Evolutionary conservation across 345 rosid genomes (phyloP).

Genomic region (Hibiscus syriacus): DNA sequence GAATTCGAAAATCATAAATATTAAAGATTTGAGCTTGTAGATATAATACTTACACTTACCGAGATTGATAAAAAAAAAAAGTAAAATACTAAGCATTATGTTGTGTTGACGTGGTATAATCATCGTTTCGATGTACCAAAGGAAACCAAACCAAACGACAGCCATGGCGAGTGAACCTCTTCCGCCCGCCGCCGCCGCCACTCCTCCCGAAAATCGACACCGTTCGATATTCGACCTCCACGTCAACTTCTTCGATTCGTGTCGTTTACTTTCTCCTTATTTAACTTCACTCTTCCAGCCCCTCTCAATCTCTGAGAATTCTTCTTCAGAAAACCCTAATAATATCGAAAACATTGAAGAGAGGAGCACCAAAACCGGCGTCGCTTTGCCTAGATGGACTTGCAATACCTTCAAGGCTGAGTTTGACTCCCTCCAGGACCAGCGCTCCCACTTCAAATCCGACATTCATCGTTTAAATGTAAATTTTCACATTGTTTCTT

Average conservation of each 20-base stretch:
- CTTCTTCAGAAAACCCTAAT: slow-evolving; percentile 18
- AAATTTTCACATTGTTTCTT: neutral
- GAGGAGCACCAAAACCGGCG: slow-evolving; percentile 21
- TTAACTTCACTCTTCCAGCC: no score
- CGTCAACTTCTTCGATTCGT: slow-evolving; percentile 52
- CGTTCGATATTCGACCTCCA: slow-evolving; percentile 62
- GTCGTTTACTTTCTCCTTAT: no score
- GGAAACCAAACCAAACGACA: neutral
- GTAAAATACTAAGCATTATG: no score
- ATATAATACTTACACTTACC: no score
- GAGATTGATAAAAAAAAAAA: no score
- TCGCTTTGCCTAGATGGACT: slow-evolving; percentile 57
- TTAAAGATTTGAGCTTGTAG: no score
- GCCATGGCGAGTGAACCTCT: slow-evolving; percentile 29
- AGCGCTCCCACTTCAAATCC: no score
- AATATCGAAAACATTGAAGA: slow-evolving; percentile 26
- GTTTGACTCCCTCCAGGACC: no score
- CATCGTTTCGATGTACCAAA: neutral
- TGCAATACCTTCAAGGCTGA: slow-evolving; percentile 80
- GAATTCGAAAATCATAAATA: no score
- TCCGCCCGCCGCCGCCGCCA: neutral
- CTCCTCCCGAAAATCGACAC: slow-evolving; percentile 25
- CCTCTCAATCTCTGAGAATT: slow-evolving; percentile 19
- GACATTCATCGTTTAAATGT: no score
- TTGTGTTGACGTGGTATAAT: no score